Conservation (phyloP, 495 filamentous ascomycete species). For the Penicillium odoratum region DNA sequence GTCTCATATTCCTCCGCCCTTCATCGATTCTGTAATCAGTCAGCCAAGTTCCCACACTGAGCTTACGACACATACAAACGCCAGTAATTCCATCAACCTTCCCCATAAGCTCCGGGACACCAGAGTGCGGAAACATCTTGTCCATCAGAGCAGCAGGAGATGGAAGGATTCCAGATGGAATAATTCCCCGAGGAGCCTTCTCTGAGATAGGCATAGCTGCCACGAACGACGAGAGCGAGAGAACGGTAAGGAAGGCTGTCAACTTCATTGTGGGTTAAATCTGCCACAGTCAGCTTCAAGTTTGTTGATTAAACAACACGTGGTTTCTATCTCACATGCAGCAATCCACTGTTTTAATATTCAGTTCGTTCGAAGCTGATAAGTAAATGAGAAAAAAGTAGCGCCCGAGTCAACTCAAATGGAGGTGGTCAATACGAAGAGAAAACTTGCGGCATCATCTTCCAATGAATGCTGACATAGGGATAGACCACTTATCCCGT, state of each 20-base stretch:
- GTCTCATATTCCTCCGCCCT: background rate
- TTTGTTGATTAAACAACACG: background rate
- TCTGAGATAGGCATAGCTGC: conserved; percentile 14
- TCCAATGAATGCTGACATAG: background rate
- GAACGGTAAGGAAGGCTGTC: conserved; percentile 15
- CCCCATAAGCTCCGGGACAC: conserved; percentile 12
- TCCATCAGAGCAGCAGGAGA: conserved; percentile 16
- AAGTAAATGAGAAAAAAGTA: too few relatives aligned
- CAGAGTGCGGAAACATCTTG: conserved; percentile 19
- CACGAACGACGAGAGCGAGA: conserved; percentile 14
- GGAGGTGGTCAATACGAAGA: background rate
- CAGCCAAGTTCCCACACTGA: background rate
- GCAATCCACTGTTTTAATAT: background rate
- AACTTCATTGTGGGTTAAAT: conserved; percentile 16
- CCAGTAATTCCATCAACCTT: conserved; percentile 16
- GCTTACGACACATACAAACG: conserved; percentile 12
- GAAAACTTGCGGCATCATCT: background rate
- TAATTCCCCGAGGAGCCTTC: conserved; percentile 4
- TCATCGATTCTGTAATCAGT: background rate
- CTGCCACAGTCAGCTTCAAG: background rate
- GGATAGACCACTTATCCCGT: background rate
- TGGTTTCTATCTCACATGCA: background rate
- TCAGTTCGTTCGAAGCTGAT: too few relatives aligned
- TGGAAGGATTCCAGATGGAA: conserved; percentile 21
- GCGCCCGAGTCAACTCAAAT: too few relatives aligned